phyloP scores from a whole-genome alignment of 805 yeast genomes.

The Metschnikowia colocasiae region DNA sequence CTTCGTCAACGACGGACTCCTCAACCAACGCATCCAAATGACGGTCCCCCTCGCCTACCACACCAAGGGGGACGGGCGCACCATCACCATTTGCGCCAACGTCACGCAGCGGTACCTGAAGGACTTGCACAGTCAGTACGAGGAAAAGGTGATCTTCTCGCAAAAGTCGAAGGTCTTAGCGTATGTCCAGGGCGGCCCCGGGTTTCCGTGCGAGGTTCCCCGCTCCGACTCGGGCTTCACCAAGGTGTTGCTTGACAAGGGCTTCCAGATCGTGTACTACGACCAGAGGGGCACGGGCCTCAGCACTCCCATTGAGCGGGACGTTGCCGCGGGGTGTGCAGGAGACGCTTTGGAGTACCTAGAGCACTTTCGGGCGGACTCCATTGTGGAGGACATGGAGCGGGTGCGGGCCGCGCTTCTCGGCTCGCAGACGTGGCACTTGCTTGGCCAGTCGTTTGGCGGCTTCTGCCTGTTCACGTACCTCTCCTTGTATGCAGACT shows the following conservation, averaged over 20 bases:
- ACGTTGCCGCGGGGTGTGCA: too few species aligned
- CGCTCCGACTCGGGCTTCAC: slow-evolving; percentile 32
- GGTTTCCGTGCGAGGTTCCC: slow-evolving; percentile 44
- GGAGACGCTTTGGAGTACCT: slow-evolving; percentile 32
- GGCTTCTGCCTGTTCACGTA: slow-evolving; percentile 52
- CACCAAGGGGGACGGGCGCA: slow-evolving; percentile 5
- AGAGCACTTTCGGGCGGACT: slow-evolving; percentile 49
- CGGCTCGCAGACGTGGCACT: slow-evolving; percentile 42
- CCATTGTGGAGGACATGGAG: slow-evolving; percentile 51
- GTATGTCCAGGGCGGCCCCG: slow-evolving; percentile 56
- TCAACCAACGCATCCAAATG: slow-evolving; percentile 17
- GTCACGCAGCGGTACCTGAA: slow-evolving; percentile 31
- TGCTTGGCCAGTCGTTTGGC: slow-evolving; percentile 55
- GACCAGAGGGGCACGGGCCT: slow-evolving; percentile 66
- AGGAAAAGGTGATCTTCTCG: slow-evolving; percentile 22
- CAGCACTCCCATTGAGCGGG: slow-evolving; percentile 43
- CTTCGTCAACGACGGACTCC: slow-evolving; percentile 17
- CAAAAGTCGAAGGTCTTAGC: slow-evolving; percentile 33
- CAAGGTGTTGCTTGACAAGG: slow-evolving; percentile 38
- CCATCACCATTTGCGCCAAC: slow-evolving; percentile 27
- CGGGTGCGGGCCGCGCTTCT: slow-evolving; percentile 37
- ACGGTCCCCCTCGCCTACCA: slow-evolving; percentile 25
- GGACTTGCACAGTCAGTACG: slow-evolving; percentile 14
- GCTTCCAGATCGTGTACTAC: slow-evolving; percentile 42
- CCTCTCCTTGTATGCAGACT: slow-evolving; percentile 41